These are phyloP conservation scores for Coemansia sp. DNA, from an alignment of 371 early-diverging fungal species.

Conservation along the genomic window DNA sequence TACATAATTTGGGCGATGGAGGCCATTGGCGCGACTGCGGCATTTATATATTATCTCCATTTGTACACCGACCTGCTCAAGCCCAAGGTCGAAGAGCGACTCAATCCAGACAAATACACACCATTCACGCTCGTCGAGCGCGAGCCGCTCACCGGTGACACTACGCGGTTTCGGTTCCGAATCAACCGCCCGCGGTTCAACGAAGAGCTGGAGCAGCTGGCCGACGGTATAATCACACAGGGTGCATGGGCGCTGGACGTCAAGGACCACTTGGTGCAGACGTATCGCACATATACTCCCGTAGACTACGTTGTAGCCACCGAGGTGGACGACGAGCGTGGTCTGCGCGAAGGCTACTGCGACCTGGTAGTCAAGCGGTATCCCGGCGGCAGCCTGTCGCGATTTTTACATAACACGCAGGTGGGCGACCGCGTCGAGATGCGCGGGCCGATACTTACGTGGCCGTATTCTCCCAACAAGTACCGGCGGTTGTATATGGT, in stretches of 20 bases:
- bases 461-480: constrained; percentile 67
- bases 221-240: constrained; percentile 56
- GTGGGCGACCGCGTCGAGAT: constrained; percentile 81
- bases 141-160: constrained; percentile 68
- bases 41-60: constrained; percentile 37
- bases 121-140: constrained; percentile 66
- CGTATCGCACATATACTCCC: constrained; percentile 65
- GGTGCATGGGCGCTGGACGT: constrained; percentile 50
- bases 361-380: constrained; percentile 87
- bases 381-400: constrained; percentile 62
- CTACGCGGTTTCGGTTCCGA: constrained; percentile 75
- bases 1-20: constrained; percentile 47
- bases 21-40: constrained; percentile 30
- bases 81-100: constrained; percentile 26
- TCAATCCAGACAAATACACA: constrained; percentile 64
- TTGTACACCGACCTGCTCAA: constrained; percentile 42
- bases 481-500: constrained; percentile 75
- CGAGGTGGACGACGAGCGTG: constrained; percentile 48
- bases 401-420: constrained; percentile 71
- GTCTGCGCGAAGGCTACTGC: constrained; percentile 59
- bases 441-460: constrained; percentile 88
- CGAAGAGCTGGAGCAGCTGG: constrained; percentile 63
- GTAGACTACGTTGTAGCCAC: constrained; percentile 19
- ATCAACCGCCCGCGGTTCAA: constrained; percentile 64
- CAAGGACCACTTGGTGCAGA: constrained; percentile 52